Base-by-base conservation (phyloP, 768 basidiomycete genomes). In the Tylopilus subfusipes region DNA sequence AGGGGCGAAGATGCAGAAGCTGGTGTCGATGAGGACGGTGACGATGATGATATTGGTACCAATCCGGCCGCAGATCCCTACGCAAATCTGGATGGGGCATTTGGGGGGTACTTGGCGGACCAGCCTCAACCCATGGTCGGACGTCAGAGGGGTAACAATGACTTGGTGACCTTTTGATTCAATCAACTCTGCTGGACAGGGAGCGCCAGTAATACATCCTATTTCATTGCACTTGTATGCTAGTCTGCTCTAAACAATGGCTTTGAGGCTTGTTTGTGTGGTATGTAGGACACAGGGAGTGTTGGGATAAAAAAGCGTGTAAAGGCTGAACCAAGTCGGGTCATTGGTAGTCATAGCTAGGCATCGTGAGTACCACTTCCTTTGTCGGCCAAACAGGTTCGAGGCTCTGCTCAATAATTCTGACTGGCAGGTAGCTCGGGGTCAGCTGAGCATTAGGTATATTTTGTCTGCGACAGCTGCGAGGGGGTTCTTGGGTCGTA, bases 11-110 rank as follows among this genome's bases (percentile, higher is more conserved):
- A 69, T 11, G 42, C 36, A 22, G 65, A 53, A 24, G 42, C 14
- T 31, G 70, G 65, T 21, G 29, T n/a, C n/a, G 73, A 69, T 11
- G 73, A 65, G 24, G 69, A 71, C 33, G 78, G 72, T 33, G 78
- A 80, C 42, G 77, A 79, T 36, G 77, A 69, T 33, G 74, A 74
- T 18, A 68, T 72, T 31, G 68, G 70, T 51, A 63, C 61, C 14
- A 63, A 66, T 38, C 61, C 63, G 48, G 54, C 50, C 18, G 54
- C 63, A 11, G 92, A 95, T 72, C 92, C 92, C 22, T 97, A 97
- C 68, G 91, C 90, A 6, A 86, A 86, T 57, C 71, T 97, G 50
- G 88, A 79, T 60, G 80, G 82, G 36, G 89, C 88, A 47, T 91
- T 93, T 63, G 84, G 84, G 18, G 82, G 79, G 59, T 89, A 90